phyloP scores from a whole-genome alignment of 192 early-diverging fungal species.

The Fimicolochytrium jonesii region DNA sequence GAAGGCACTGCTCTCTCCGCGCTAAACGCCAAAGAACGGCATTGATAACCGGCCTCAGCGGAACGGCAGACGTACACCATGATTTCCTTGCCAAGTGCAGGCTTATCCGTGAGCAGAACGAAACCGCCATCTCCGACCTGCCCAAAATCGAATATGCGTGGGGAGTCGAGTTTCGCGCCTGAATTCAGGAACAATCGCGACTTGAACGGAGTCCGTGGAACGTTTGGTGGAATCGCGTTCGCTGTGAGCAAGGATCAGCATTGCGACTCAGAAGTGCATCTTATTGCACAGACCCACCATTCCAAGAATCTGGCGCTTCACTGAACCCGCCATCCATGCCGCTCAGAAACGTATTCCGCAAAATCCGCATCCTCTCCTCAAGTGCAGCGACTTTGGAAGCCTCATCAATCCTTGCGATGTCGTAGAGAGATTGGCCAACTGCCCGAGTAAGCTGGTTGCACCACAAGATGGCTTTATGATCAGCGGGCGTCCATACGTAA shows the following conservation, averaged over 20 bases:
- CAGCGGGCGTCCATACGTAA: conserved; percentile 80
- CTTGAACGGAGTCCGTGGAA: no score
- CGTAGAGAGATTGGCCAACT: conserved; percentile 12
- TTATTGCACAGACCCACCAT: no score
- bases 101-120: no score
- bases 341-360: neutral
- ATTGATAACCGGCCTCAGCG: no score
- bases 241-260: neutral
- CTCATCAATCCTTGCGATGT: neutral
- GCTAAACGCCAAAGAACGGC: no score
- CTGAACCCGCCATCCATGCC: neutral
- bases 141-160: neutral
- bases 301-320: no score
- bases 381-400: neutral
- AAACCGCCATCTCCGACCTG: no score
- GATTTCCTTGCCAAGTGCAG: no score
- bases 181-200: no score
- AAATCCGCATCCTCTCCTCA: neutral
- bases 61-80: no score
- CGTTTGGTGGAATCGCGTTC: neutral
- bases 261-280: neutral
- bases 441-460: conserved; percentile 73
- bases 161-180: neutral
- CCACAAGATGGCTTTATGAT: conserved; percentile 87
- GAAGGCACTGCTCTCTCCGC: no score